A percentile compares a stretch with the other conserved stretches of the same genome.
These are phyloP conservation scores for Colletotrichum cordylinicola DNA, from an alignment of 2,329 filamentous ascomycete genomes.

Conservation along the genomic window DNA sequence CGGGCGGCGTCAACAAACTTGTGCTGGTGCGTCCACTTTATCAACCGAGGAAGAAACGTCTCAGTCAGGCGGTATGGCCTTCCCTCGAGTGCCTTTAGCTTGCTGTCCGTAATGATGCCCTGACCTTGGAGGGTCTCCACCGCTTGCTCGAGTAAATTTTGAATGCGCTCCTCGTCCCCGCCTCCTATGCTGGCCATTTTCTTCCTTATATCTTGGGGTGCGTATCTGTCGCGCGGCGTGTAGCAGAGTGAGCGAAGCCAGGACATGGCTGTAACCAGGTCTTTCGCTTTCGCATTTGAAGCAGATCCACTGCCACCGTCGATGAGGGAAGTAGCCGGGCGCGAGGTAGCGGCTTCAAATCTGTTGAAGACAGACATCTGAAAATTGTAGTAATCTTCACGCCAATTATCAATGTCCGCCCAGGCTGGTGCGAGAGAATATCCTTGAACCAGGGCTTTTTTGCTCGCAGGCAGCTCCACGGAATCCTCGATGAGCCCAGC, in stretches of 20 bases:
- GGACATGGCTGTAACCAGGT: slow-evolving; percentile 54
- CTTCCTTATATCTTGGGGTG: slow-evolving; percentile 50
- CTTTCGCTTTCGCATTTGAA: slow-evolving; percentile 20
- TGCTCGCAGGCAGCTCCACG: slow-evolving; percentile 53
- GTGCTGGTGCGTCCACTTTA: slow-evolving; percentile 57
- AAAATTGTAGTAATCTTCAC: slow-evolving; percentile 61
- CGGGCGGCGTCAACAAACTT: slow-evolving; percentile 63
- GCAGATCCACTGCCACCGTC: slow-evolving; percentile 12
- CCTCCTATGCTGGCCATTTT: slow-evolving; percentile 56
- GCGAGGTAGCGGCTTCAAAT: slow-evolving; percentile 58
- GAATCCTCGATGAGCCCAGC: slow-evolving; percentile 34
- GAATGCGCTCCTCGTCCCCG: slow-evolving; percentile 36
- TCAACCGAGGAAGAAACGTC: slow-evolving; percentile 60
- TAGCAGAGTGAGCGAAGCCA: slow-evolving; percentile 66
- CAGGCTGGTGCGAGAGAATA: slow-evolving; percentile 45
- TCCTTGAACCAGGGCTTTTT: slow-evolving; percentile 46
- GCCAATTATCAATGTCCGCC: slow-evolving; percentile 48
- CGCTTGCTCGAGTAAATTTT: slow-evolving; percentile 52
- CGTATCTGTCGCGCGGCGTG: slow-evolving; percentile 56
- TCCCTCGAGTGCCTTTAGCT: slow-evolving; percentile 61
- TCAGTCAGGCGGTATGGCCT: slow-evolving; percentile 69
- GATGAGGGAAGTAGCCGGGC: slow-evolving; percentile 46
- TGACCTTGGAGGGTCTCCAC: slow-evolving; percentile 54
- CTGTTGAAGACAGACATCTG: slow-evolving; percentile 62
- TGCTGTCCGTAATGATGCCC: slow-evolving; percentile 65